phyloP scores from a whole-genome alignment of 768 basidiomycete species.

The Lactifluus rugatus region DNA sequence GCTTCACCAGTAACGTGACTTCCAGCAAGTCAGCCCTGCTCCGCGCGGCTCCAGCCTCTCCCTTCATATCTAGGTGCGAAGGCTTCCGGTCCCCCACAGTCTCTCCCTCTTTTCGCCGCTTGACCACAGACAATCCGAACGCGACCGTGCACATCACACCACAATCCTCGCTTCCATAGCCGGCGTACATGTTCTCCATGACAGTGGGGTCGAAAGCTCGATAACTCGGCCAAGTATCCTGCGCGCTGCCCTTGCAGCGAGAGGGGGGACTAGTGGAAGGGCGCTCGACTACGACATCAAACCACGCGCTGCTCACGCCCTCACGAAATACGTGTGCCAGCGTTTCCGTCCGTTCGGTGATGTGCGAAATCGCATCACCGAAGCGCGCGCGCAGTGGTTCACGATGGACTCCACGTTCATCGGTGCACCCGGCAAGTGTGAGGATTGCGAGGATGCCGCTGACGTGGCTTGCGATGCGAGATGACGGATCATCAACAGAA shows the following conservation, averaged over 20 bases:
- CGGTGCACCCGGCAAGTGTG: slow-evolving; percentile 26
- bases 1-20: slow-evolving; percentile 19
- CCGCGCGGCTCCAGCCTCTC: slow-evolving; percentile 5
- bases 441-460: slow-evolving; percentile 29
- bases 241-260: neutral
- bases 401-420: slow-evolving; percentile 23
- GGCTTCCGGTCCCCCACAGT: neutral
- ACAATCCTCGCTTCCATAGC: slow-evolving; percentile 16
- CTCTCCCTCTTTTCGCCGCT: slow-evolving; percentile 13
- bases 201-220: slow-evolving; percentile 6
- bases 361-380: slow-evolving; percentile 24
- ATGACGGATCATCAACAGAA: slow-evolving; percentile 5
- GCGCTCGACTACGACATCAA: slow-evolving; percentile 22
- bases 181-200: slow-evolving; percentile 20
- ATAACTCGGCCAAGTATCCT: neutral
- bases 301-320: slow-evolving; percentile 27
- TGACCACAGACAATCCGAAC: slow-evolving; percentile 15
- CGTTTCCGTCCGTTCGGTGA: slow-evolving; percentile 24
- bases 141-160: slow-evolving; percentile 17
- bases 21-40: slow-evolving; percentile 10
- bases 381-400: slow-evolving; percentile 26
- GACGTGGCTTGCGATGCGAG: slow-evolving; percentile 21
- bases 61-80: slow-evolving; percentile 13
- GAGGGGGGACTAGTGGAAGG: neutral
- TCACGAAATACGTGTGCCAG: slow-evolving; percentile 26